Evolutionary conservation across 441 rosid genomes (phyloP), one percentile per base, ranked within the genome.

Genomic region (Pelargonium myrrhifolium): DNA sequence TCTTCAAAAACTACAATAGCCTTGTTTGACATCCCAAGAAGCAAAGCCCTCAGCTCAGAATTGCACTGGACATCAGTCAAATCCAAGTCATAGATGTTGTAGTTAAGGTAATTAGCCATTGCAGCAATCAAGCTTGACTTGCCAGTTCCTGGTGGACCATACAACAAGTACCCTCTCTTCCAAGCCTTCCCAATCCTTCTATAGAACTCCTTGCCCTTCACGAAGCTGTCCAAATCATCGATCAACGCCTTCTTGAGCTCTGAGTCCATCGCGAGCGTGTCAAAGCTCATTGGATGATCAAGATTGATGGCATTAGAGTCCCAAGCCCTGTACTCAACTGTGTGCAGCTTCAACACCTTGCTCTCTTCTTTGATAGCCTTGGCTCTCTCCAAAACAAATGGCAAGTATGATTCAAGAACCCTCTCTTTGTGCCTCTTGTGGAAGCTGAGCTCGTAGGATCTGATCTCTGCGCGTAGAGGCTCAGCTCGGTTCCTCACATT

Each of bases 241-340:
- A 74, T 37, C 66, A 73, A 15, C 12, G 47, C 78, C 65, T 72
- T 68, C 72, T 77, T 77, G 28, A 74, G 45, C 0, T 3, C 1
- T 2, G 68, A 74, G 21, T 82, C 81, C 76, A 75, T 77, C 9
- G 80, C 77, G 3, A 71, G 24, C 2, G 69, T 79, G 20, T 79
- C 74, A n/a, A 77, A 79, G 17, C 77, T 79, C 9, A 81, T 72
- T 24, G 81, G 83, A 72, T 79, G 83, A 7, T 77, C 76, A 63
- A 82, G 83, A 61, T 72, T 75, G 47, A 43, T 64, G 11, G 77
- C 71, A 22, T 69, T 71, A 74, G 68, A 68, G 22, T n/a, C 5
- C 42, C 40, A 62, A 65, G 28, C 3, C 2, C 10, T 10, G 12
- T 59, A 17, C 0, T 70, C 74, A 6, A 56, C 62, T 2, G 17